A percentile compares a stretch with the other conserved stretches of the same genome.
phyloP scores from a whole-genome alignment of 176 grass and related monocot species.

The Luzula sylvatica region DNA sequence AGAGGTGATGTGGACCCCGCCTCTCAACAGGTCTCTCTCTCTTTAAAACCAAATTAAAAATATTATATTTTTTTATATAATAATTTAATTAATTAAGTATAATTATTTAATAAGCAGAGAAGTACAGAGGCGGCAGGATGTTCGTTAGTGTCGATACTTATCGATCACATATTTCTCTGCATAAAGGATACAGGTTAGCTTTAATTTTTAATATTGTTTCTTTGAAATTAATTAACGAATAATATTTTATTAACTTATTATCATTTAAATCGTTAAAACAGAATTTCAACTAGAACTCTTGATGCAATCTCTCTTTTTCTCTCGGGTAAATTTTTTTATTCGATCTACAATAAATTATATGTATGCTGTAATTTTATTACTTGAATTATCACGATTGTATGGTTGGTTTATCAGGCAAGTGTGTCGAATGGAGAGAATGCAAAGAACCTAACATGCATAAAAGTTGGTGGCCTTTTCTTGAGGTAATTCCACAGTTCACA shows the following conservation, averaged over 20 bases:
- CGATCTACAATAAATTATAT: not conserved
- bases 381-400: constrained; percentile 20
- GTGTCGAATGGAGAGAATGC: constrained; percentile 64
- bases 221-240: not conserved
- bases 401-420: constrained; percentile 57
- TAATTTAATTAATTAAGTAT: constrained; percentile 22
- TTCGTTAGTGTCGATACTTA: constrained; percentile 94
- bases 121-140: constrained; percentile 75
- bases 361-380: not conserved
- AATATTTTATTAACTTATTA: not conserved
- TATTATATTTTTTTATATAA: not conserved
- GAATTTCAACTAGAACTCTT: constrained; percentile 99
- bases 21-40: constrained; percentile 52
- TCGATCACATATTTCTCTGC: constrained; percentile 98
- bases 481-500: constrained; percentile 43
- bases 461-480: constrained; percentile 76
- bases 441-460: constrained; percentile 84
- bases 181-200: constrained; percentile 93
- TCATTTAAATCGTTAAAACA: constrained; percentile 26
- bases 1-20: constrained; percentile 92
- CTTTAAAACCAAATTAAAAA: not conserved
- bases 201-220: not conserved
- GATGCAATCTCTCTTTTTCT: constrained; percentile 96
- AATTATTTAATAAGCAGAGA: constrained; percentile 35
- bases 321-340: constrained; percentile 48